Evolutionary conservation across 495 filamentous ascomycete species (phyloP).

Genomic region (Aspergillus avenaceus): DNA sequence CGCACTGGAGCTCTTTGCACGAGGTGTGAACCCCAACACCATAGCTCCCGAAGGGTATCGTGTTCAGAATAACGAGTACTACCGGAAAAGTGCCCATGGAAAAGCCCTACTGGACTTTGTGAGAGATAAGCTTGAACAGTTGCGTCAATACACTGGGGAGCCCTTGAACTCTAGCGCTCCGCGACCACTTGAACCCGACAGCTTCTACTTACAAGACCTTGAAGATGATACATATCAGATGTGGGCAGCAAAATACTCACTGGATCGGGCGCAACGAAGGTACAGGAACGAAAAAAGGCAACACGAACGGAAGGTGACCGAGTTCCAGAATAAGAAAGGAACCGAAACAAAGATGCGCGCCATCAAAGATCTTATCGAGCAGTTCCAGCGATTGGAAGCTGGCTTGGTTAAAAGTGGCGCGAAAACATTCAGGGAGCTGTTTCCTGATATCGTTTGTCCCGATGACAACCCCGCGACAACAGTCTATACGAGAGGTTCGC

Average conservation of each 20-base stretch:
- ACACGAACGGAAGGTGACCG: neutral
- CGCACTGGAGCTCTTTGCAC: conserved; percentile 52
- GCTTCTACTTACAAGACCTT: conserved; percentile 40
- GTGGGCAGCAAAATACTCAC: conserved; percentile 38
- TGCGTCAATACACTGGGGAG: conserved; percentile 40
- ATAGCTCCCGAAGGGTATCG: conserved; percentile 32
- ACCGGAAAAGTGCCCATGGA: conserved; percentile 17
- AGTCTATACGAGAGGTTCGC: no score
- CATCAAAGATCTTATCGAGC: conserved; percentile 40
- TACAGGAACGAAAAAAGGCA: conserved; percentile 5
- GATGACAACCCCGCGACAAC: no score
- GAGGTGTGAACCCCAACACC: conserved; percentile 55
- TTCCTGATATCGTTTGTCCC: no score
- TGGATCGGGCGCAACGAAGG: conserved; percentile 18
- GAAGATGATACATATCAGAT: conserved; percentile 48
- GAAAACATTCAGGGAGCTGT: conserved; percentile 60
- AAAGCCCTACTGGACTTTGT: conserved; percentile 55
- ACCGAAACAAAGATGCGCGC: conserved; percentile 47
- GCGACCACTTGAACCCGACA: conserved; percentile 24
- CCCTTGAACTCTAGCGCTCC: conserved; percentile 10
- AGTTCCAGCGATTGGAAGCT: conserved; percentile 50
- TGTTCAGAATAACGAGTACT: conserved; percentile 18
- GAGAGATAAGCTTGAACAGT: conserved; percentile 38
- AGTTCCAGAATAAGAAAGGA: conserved; percentile 23
- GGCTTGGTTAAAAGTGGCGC: conserved; percentile 51